phyloP scores from a whole-genome alignment of 129 eudicot genomes.

The Sambucus nigra region DNA sequence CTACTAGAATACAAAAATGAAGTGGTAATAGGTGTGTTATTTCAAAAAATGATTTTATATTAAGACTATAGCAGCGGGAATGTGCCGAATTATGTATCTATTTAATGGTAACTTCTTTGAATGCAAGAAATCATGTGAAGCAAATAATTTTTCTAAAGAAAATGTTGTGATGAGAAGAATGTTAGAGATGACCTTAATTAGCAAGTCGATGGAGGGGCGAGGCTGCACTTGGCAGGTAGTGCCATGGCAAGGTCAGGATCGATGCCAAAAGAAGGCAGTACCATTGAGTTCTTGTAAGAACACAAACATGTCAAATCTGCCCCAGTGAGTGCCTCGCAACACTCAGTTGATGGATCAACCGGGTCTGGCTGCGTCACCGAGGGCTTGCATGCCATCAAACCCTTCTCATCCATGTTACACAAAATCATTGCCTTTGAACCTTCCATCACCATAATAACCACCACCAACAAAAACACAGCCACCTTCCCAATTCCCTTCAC shows the following conservation, averaged over 20 bases:
- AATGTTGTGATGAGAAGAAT: background rate
- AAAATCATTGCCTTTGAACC: conserved; percentile 17
- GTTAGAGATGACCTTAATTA: background rate
- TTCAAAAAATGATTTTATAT: no score
- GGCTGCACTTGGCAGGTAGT: conserved; percentile 55
- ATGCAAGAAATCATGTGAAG: no score
- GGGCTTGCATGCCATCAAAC: conserved; percentile 43
- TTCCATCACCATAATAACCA: conserved; percentile 12
- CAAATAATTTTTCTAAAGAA: no score
- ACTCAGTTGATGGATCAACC: conserved; percentile 34
- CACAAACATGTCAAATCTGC: conserved; percentile 59
- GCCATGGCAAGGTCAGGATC: conserved; percentile 55
- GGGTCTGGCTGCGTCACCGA: conserved; percentile 52
- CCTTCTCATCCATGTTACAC: conserved; percentile 53
- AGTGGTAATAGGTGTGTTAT: no score
- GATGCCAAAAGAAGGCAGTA: conserved; percentile 62
- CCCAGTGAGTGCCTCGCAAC: conserved; percentile 42
- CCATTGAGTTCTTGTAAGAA: conserved; percentile 47
- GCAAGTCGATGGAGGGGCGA: conserved; percentile 40
- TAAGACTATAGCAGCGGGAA: no score
- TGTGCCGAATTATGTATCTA: no score
- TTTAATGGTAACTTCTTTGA: no score
- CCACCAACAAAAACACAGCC: conserved; percentile 15
- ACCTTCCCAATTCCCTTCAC: conserved; percentile 5
- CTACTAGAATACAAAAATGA: no score